Base-by-base conservation (phyloP, 129 eudicot genomes). In the Erigeron canadensis region DNA sequence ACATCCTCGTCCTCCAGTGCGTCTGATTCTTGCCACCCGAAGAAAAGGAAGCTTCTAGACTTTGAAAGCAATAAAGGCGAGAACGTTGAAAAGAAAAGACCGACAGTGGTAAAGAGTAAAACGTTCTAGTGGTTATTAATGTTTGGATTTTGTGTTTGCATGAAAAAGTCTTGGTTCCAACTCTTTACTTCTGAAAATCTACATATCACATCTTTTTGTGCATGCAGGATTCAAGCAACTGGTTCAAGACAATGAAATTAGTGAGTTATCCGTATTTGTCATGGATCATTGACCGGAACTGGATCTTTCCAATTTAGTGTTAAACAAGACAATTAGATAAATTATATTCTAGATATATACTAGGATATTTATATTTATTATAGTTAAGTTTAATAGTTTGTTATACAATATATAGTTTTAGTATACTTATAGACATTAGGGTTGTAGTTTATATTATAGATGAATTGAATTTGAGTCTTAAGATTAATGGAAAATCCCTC, bases 171-270 rank as follows among this genome's bases (percentile, higher is more conserved):
- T 74, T 63, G n/a, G 22, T 74, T 22, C 17, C 34, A 28, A 28
- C 34, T 51, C 22, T 6, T 70, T 13, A 23, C 19, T 70, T 17
- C 46, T 45, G 6, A 54, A 72, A 42, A 28, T 50, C 38, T 39
- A 18, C 19, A 57, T 58, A 40, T 9, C 16, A 69, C 42, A 18
- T 55, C 34, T 70, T 67, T 72, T 22, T 71, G 17, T 82, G 70
- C 59, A 41, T 84, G 78, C 90, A 88, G 88, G 90, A 85, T 70
- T 21, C 80, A n/a, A 66, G 79, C 62, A 74, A 70, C 53, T 85
- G 88, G 95, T 85, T 83, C 80, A 78, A 81, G 84, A 28, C 34
- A 28, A 28, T 28, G 34, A 63, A 80, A 76, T 64, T 69, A 70
- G 95, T 88, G 61, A 81, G 87, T 81, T 72, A 48, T 43, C 34